Conservation (phyloP, 139 green algal genomes). For the Volvox africanus region DNA sequence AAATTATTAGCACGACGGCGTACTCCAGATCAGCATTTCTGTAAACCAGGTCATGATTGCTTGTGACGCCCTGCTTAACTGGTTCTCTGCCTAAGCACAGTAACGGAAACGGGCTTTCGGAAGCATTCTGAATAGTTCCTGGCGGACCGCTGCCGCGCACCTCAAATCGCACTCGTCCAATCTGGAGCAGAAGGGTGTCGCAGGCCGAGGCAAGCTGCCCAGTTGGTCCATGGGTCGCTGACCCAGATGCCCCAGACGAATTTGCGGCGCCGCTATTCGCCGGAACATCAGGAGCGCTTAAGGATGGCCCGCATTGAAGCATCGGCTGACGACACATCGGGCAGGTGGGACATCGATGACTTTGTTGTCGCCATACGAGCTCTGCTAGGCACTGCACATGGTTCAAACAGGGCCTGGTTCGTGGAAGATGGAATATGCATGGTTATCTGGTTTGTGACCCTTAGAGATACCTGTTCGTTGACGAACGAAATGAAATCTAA, state of each 20-base stretch:
- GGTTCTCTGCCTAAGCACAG: too few species aligned
- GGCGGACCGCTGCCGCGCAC: not conserved
- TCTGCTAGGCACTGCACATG: slow-evolving; percentile 25
- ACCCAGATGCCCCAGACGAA: not conserved
- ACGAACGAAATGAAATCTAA: not conserved
- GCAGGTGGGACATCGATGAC: not conserved
- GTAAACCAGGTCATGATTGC: not conserved
- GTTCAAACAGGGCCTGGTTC: not conserved
- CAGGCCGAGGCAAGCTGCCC: not conserved
- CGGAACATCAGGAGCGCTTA: not conserved
- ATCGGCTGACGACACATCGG: slow-evolving; percentile 37
- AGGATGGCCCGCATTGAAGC: not conserved
- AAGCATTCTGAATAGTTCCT: not conserved
- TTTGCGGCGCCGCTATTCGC: not conserved
- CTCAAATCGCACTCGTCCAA: slow-evolving; percentile 35
- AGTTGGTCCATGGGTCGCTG: not conserved
- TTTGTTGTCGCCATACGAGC: slow-evolving; percentile 25
- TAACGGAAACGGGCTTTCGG: not conserved
- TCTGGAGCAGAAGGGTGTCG: not conserved
- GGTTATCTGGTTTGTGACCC: not conserved
- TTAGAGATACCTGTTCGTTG: not conserved
- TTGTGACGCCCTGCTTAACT: not conserved
- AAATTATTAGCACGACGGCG: too few species aligned
- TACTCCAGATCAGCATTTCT: not conserved
- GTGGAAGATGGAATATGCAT: not conserved